Base-by-base conservation (phyloP, 352 stramenopile species). In the Globisporangium megalacanthum region DNA sequence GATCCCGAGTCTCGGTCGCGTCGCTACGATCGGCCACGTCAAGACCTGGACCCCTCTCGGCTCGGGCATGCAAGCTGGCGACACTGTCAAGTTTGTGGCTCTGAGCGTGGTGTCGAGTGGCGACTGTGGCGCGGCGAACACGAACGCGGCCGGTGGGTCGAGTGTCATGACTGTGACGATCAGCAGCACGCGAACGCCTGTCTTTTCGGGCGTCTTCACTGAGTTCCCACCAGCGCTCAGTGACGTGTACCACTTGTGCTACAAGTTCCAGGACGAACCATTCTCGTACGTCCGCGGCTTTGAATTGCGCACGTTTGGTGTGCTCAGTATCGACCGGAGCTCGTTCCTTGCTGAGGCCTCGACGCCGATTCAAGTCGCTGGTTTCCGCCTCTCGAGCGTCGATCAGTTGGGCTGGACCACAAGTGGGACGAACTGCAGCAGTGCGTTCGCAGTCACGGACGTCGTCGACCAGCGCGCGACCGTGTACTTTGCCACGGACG, bases 251-350 rank as follows among this genome's bases (percentile, higher is more conserved):
- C 73, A 79, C 17, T n/a, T 88, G 35, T 89, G 79, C 60, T 89
- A 89, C 50, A 63, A 73, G n/a, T 89, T 89, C 25, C 75, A 86
- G 52, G 70, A 84, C 39, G 79, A 89, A 3, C 75, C 77, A 4
- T 88, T 70, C 53, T 69, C 77, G 9, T 83, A 79, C 39, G 58
- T 87, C 14, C 62, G 65, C 9, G 68, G 58, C 1, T 60, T 84
- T 7, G 70, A 68, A 4, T 46, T 89, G 4, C 69, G 47, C 2
- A 83, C 73, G 1, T 88, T 78, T 33, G 77, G 77, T 0, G 65
- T 89, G 10, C 49, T 64, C 0, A 51, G 54, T n/a, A 60, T 89
- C 19, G 72, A 86, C 45, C 69, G 69, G 4, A 68, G 19, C 36
- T 65, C 73, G 9, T 64, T 86, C n/a, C 54, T 89, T 2, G 66